Percentiles rank a stretch among this genome's conserved stretches.
Evolutionary conservation across 2,329 filamentous ascomycete species (phyloP).

Genomic region (Pseudogymnoascus destructans): DNA sequence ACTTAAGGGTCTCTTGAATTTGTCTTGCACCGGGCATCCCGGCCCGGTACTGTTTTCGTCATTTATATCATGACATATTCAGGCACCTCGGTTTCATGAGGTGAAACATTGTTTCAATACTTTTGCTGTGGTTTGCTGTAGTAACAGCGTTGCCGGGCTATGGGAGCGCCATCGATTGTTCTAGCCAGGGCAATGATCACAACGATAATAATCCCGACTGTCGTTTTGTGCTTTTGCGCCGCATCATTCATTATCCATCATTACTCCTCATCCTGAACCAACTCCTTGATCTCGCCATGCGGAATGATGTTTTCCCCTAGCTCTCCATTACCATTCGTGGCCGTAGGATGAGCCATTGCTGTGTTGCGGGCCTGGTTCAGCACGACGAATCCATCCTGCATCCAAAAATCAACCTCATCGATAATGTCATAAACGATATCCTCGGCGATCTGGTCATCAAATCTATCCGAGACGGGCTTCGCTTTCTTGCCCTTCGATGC

Average conservation of each 20-base stretch:
- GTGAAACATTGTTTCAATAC: constrained; percentile 9
- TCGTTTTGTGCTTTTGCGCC: background rate
- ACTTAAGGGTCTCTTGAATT: background rate
- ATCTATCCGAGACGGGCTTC: constrained; percentile 61
- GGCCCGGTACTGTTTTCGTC: constrained; percentile 6
- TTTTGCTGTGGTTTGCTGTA: constrained; percentile 1
- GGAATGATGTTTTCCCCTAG: constrained; percentile 23
- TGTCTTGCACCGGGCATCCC: constrained; percentile 1
- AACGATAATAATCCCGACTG: background rate
- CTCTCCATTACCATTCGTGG: constrained; percentile 28
- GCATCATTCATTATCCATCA: background rate
- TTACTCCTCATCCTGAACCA: constrained; percentile 46
- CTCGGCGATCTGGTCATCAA: constrained; percentile 86
- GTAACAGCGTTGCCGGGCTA: background rate
- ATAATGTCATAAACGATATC: constrained; percentile 87
- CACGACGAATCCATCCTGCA: constrained; percentile 47
- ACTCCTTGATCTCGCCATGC: constrained; percentile 48
- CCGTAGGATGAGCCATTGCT: constrained; percentile 13
- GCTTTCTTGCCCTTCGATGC: constrained; percentile 27
- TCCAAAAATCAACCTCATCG: constrained; percentile 87
- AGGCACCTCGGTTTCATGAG: constrained; percentile 10
- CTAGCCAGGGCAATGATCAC: background rate
- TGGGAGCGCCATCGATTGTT: background rate
- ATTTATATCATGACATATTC: constrained; percentile 3
- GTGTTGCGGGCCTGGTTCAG: constrained; percentile 11